These are phyloP conservation scores for Hymenoscyphus albidus DNA, from an alignment of 2,329 filamentous ascomycete species.

Conservation along the genomic window DNA sequence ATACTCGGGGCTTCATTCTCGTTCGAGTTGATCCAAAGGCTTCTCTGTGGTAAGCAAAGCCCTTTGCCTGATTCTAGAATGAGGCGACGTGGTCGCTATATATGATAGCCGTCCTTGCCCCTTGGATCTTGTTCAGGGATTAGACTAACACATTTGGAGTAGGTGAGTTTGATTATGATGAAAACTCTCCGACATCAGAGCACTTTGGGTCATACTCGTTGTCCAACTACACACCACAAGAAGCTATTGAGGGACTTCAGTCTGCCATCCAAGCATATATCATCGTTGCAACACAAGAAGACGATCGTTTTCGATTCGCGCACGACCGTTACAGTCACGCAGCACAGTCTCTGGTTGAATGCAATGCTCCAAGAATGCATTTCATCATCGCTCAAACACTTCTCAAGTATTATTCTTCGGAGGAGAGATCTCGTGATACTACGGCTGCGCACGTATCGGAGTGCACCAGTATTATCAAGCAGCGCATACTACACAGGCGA, in stretches of 20 bases:
- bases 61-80: not conserved
- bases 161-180: conserved; percentile 42
- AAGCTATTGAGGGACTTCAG: conserved; percentile 76
- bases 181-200: conserved; percentile 37
- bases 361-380: conserved; percentile 75
- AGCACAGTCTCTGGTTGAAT: conserved; percentile 65
- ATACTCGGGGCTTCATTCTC: conserved; percentile 80
- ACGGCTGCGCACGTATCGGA: conserved; percentile 79
- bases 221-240: conserved; percentile 52
- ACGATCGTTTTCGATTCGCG: conserved; percentile 82
- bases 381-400: conserved; percentile 82
- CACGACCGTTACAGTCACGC: conserved; percentile 85
- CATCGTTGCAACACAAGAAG: conserved; percentile 74
- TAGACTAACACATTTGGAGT: not conserved
- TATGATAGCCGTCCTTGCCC: not conserved
- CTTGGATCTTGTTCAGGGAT: not conserved
- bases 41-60: conserved; percentile 66
- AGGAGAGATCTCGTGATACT: conserved; percentile 63
- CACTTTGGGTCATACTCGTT: conserved; percentile 36
- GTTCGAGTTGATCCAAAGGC: conserved; percentile 72
- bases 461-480: conserved; percentile 70
- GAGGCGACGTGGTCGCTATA: not conserved
- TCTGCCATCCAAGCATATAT: conserved; percentile 76
- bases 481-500: conserved; percentile 54
- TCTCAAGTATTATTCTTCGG: conserved; percentile 63